Conservation (phyloP, 176 grass and related monocot genomes). For the Chrysopogon serrulatus region DNA sequence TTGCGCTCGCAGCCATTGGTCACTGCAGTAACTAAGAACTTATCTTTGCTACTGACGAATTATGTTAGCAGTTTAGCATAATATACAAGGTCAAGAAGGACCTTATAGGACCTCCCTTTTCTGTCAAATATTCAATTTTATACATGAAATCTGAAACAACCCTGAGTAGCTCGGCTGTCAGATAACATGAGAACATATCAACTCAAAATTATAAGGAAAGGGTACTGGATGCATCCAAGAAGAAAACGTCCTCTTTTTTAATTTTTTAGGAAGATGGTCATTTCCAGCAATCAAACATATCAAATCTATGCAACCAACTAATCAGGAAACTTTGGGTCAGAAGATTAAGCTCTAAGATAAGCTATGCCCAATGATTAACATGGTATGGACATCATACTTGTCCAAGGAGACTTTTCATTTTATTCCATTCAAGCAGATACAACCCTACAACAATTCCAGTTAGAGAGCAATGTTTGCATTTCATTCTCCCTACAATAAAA, state of each 20-base stretch:
- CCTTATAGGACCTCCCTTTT: neutral
- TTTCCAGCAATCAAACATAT: conserved; percentile 18
- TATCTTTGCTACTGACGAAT: neutral
- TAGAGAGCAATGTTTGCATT: neutral
- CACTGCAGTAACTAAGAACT: neutral
- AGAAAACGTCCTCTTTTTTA: neutral
- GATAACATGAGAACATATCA: neutral
- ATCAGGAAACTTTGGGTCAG: conserved; percentile 25
- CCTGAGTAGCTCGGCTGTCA: neutral
- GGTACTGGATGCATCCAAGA: conserved; percentile 21
- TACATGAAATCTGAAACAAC: conserved; percentile 6
- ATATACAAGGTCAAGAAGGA: neutral
- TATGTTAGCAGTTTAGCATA: neutral
- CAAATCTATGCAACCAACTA: conserved; percentile 39
- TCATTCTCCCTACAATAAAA: neutral
- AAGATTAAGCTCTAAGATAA: conserved; percentile 14
- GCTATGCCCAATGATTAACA: conserved; percentile 13
- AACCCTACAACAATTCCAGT: conserved; percentile 8
- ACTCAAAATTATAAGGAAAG: neutral
- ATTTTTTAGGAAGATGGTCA: neutral
- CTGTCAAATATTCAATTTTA: neutral
- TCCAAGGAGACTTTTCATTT: conserved; percentile 2
- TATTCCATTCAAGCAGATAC: conserved; percentile 2
- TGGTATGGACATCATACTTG: conserved; percentile 23
- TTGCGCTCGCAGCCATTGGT: neutral